These are phyloP conservation scores for Lactarius indigo DNA, from an alignment of 768 basidiomycete genomes.

Conservation along the genomic window DNA sequence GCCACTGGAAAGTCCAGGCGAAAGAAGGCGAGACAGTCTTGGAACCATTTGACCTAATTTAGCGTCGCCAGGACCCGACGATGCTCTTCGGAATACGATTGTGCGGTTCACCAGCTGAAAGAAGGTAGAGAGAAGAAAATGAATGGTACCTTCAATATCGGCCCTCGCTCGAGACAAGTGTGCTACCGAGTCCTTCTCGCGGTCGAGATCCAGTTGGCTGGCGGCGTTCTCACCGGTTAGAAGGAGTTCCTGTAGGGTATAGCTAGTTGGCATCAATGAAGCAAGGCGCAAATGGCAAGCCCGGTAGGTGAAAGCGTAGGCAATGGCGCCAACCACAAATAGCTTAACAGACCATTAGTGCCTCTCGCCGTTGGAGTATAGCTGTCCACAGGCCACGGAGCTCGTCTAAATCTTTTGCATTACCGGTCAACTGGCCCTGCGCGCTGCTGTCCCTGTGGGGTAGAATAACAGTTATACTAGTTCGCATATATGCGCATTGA, in stretches of 20 bases:
- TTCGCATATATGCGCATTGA: conserved; percentile 11
- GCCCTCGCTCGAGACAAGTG: conserved; percentile 11
- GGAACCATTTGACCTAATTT: neutral
- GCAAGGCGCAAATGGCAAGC: neutral
- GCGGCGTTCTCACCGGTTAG: conserved; percentile 1
- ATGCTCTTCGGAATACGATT: conserved; percentile 11
- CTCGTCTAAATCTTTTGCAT: conserved; percentile 13
- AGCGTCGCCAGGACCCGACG: neutral
- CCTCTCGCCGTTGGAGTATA: conserved; percentile 2
- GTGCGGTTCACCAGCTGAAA: neutral
- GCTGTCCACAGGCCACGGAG: conserved; percentile 11
- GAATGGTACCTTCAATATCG: conserved; percentile 19
- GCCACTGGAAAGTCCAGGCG: neutral
- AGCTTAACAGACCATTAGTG: conserved; percentile 10
- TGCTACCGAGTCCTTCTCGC: conserved; percentile 11
- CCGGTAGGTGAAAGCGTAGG: neutral
- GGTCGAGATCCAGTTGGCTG: conserved; percentile 7
- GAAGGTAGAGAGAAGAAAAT: neutral
- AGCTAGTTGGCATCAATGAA: neutral
- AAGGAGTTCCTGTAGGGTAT: conserved; percentile 8
- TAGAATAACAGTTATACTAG: neutral
- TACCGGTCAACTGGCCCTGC: conserved; percentile 1
- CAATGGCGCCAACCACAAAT: neutral
- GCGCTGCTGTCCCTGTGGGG: neutral
- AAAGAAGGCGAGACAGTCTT: neutral